Evolutionary conservation across 768 basidiomycete genomes (phyloP), one percentile per base, ranked within the genome.

Genomic region (Tricholoma hemisulphureum): DNA sequence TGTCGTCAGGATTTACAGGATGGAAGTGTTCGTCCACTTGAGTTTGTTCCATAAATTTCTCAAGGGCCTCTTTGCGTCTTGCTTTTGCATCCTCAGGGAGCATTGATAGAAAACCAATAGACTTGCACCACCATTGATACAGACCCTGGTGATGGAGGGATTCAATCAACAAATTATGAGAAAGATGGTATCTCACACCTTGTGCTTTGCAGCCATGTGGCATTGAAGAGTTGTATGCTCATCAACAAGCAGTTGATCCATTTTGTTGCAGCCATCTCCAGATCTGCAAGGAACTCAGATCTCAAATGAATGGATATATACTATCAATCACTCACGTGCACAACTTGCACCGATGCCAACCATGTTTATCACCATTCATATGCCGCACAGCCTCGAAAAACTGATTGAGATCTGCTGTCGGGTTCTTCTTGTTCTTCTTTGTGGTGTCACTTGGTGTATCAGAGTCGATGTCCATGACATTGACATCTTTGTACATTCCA

Each of bases 101-200:
- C 60, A 65, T 67, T 3, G 65, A 69, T n/a, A 55, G 9, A 45
- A 71, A 67, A 3, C 51, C 26, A 6, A 58, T 61, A 8, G 55
- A 23, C 18, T 60, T 60, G 34, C 59, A 60, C 59, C 58, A 60
- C 31, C 26, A 32, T 8, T 48, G 18, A 39, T 59, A 59, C 28
- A 28, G 21, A 9, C 29, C 58, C 53, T 55, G 37, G 31, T 31
- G 10, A 20, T 32, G 29, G 46, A 48, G 29, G n/a, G 14, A 13
- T 24, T 18, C 28, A 32, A 26, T 32, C 13, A 46, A 46, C 14
- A 31, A 20, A 46, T 43, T 41, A 21, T 24, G 28, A 37, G 21
- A 53, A 53, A 28, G 35, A 28, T 20, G 23, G 37, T 45, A 43
- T 54, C 24, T n/a, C 11, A 13, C 29, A 57, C 56, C 56, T 57